phyloP scores from a whole-genome alignment of 176 grass and related monocot genomes.

The Thalia dealbata region DNA sequence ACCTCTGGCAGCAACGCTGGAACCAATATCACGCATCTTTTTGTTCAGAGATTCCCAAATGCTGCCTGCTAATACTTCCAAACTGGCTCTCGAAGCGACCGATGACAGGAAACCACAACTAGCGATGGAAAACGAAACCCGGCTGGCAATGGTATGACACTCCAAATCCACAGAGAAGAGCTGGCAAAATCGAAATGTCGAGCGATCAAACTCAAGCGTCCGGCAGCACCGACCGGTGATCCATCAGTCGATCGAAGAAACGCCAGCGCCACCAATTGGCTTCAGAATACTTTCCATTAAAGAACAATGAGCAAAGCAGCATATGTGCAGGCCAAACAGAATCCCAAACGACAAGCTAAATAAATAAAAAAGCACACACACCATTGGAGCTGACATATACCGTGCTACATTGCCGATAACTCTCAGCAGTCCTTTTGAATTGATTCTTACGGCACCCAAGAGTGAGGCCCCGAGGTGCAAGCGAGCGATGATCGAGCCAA shows the following conservation, averaged over 20 bases:
- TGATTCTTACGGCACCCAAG: slow-evolving; percentile 7
- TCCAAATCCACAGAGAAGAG: slow-evolving; percentile 13
- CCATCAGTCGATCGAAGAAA: no score
- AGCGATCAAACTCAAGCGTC: slow-evolving; percentile 17
- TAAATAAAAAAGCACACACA: slow-evolving; percentile 16
- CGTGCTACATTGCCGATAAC: slow-evolving; percentile 15
- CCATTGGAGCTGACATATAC: slow-evolving; percentile 6
- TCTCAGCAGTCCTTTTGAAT: slow-evolving; percentile 9
- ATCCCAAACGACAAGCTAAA: slow-evolving; percentile 5
- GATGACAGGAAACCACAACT: not conserved
- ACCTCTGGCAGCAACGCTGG: slow-evolving; percentile 10
- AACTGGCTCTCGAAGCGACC: slow-evolving; percentile 12
- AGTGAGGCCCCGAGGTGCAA: slow-evolving; percentile 14
- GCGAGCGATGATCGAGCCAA: slow-evolving; percentile 7
- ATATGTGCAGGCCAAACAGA: slow-evolving; percentile 18
- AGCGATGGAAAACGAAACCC: not conserved
- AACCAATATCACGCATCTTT: slow-evolving; percentile 7
- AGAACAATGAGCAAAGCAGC: not conserved
- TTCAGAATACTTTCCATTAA: not conserved
- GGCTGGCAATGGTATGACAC: not conserved
- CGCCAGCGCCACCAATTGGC: no score
- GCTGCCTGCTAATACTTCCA: slow-evolving; percentile 21
- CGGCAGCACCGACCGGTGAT: not conserved
- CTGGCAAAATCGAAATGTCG: slow-evolving; percentile 16
- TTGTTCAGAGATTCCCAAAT: slow-evolving; percentile 1